Evolutionary conservation across 768 basidiomycete genomes (phyloP), one percentile per base, ranked within the genome.

Genomic region (Lactarius vividus): DNA sequence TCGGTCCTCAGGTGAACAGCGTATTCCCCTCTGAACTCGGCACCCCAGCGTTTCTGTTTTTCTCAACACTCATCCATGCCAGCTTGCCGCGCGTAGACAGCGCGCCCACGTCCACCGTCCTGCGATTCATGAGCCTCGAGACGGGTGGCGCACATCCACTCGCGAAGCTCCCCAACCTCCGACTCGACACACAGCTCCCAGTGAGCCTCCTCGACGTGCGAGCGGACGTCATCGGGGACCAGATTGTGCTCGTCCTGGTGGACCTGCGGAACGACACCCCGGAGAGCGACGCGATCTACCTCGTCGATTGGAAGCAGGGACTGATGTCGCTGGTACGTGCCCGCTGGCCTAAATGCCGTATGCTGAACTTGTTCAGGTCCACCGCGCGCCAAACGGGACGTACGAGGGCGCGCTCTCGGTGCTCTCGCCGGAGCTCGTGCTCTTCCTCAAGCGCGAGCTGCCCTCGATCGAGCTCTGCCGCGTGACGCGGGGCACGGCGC

Each of bases 341-440:
- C 4, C 20, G 6, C 9, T 26, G 16, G 35, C 1, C 33, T 4
- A 10, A 6, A 37, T 13, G 13, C n/a, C 29, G 4, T 18, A 8
- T 33, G 9, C 54, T 55, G 28, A 33, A 16, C 23, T n/a, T 40
- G 16, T 7, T 2, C 31, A 65, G 64, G 64, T 65, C 33, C 64
- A 65, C 28, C 59, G 59, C 15, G 64, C 64, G 5, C 64, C 64
- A 3, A 61, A 61, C n/a, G 64, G 64, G 26, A 62, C 65, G 29
- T 62, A 66, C 20, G 57, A 59, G 29, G 65, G 65, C 37, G 65
- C 65, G 4, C 61, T 66, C 31, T 52, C 65, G 4, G 65, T 66
- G 9, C 56, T 66, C 49, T 58, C 61, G 8, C 31, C 31, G 23
- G 61, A 66, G 6, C 56, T 63, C 3, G 61, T 63, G 5, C 57